Evolutionary conservation across 768 basidiomycete genomes (phyloP).

Genomic region (Agrocybe chaxingu): DNA sequence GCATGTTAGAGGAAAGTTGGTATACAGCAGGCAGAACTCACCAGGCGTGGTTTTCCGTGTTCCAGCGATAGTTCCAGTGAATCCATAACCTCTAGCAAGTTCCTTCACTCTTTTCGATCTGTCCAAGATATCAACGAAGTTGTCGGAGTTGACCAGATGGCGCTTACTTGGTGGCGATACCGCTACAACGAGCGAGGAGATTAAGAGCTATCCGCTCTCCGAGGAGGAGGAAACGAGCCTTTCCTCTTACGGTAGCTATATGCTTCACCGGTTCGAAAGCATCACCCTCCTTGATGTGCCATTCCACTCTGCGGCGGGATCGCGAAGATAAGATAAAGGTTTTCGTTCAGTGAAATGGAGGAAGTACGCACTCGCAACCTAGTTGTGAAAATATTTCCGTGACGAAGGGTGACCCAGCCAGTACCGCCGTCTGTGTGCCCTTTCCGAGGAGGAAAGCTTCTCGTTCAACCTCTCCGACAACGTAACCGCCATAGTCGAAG

Average conservation of each 20-base stretch:
- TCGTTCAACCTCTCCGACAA: slow-evolving; percentile 86
- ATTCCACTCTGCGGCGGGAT: slow-evolving; percentile 68
- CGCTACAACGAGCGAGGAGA: slow-evolving; percentile 90
- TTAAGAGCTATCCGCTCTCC: slow-evolving; percentile 95
- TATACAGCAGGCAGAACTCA: slow-evolving; percentile 12
- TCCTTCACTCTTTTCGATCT: slow-evolving; percentile 85
- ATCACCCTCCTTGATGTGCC: slow-evolving; percentile 88
- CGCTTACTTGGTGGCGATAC: slow-evolving; percentile 89
- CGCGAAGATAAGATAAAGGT: slow-evolving; percentile 8
- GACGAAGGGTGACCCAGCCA: slow-evolving; percentile 96
- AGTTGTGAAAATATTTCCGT: slow-evolving; percentile 88
- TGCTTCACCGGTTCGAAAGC: slow-evolving; percentile 77
- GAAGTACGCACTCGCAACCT: slow-evolving; percentile 75
- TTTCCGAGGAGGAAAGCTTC: slow-evolving; percentile 92
- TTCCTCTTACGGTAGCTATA: slow-evolving; percentile 89
- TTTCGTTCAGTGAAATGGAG: background rate
- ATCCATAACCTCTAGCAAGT: slow-evolving; percentile 74
- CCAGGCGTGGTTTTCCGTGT: slow-evolving; percentile 98
- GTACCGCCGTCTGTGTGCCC: slow-evolving; percentile 69
- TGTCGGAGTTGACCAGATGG: background rate
- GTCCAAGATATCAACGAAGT: background rate
- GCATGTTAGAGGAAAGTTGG: background rate
- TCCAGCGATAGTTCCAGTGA: slow-evolving; percentile 86
- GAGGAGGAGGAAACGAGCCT: slow-evolving; percentile 81
- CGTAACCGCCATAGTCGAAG: slow-evolving; percentile 95